Percentiles rank a stretch among this genome's conserved stretches.
These are phyloP conservation scores for Climacium dendroides DNA, from an alignment of 225 moss, liverwort and hornwort species.

Conservation along the genomic window DNA sequence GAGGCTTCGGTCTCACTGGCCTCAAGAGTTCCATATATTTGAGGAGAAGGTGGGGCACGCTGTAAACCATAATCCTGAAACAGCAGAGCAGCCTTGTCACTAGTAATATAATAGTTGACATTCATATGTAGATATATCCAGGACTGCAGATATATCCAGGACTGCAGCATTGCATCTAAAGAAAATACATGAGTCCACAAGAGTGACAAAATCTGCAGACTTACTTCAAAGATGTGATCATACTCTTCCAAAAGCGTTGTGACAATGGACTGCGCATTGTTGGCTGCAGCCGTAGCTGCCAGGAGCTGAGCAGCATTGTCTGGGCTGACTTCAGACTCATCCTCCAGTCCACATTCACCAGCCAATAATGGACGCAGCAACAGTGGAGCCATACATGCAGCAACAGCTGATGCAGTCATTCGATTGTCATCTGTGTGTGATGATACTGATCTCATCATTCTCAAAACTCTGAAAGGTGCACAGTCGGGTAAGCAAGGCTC, in stretches of 20 bases:
- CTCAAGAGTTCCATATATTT: constrained; percentile 69
- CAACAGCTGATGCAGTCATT: constrained; percentile 93
- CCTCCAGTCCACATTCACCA: constrained; percentile 92
- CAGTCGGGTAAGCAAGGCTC: neutral
- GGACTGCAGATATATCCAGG: neutral
- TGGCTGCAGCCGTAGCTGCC: constrained; percentile 94
- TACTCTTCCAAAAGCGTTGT: constrained; percentile 87
- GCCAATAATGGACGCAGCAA: constrained; percentile 84
- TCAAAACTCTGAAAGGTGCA: constrained; percentile 52
- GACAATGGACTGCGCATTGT: constrained; percentile 94
- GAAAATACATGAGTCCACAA: neutral
- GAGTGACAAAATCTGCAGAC: neutral
- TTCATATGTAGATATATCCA: neutral
- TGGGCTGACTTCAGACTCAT: constrained; percentile 83
- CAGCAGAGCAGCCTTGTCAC: neutral
- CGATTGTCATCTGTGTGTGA: constrained; percentile 81
- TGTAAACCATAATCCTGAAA: constrained; percentile 63
- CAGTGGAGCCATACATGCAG: constrained; percentile 97
- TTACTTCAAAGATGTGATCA: constrained; percentile 87
- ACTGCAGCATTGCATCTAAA: neutral
- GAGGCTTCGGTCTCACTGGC: constrained; percentile 75
- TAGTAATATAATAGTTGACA: neutral
- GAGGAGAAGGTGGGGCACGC: constrained; percentile 60
- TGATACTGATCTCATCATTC: constrained; percentile 93
- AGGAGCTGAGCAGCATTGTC: constrained; percentile 96